Evolutionary conservation across 1,284 basidiomycete species (phyloP).

Genomic region (Pterula multifida): DNA sequence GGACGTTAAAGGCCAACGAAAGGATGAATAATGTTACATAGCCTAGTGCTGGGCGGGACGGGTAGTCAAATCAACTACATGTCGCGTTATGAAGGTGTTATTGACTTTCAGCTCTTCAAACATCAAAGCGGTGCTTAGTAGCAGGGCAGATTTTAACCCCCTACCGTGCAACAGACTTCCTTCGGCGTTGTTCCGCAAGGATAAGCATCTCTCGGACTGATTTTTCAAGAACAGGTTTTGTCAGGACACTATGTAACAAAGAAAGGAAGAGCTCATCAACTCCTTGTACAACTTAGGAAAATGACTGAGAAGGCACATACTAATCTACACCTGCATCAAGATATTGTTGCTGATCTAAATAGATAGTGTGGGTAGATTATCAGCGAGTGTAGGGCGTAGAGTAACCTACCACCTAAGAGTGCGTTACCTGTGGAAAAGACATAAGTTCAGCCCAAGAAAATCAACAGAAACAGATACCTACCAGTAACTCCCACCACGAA

Average conservation of each 20-base stretch:
- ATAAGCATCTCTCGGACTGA: conserved; percentile 27
- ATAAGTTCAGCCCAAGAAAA: neutral
- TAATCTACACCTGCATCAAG: conserved; percentile 50
- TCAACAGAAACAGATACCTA: neutral
- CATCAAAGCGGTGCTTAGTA: too few relatives aligned
- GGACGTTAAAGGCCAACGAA: too few relatives aligned
- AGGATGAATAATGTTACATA: too few relatives aligned
- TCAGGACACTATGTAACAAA: conserved; percentile 26
- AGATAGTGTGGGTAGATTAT: conserved; percentile 5
- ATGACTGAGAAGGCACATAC: conserved; percentile 20
- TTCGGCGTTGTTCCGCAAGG: conserved; percentile 23
- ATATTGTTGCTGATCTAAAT: conserved; percentile 31
- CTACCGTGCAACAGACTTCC: too few relatives aligned
- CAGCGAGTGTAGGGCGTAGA: neutral
- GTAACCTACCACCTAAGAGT: conserved; percentile 43
- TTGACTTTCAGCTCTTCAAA: too few relatives aligned
- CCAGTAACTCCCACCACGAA: conserved; percentile 52
- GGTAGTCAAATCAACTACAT: too few relatives aligned
- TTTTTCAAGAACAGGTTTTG: conserved; percentile 37
- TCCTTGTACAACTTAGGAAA: too few relatives aligned
- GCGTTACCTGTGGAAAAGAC: conserved; percentile 36
- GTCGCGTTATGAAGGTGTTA: too few relatives aligned
- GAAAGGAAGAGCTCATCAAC: too few relatives aligned
- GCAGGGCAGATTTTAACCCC: too few relatives aligned
- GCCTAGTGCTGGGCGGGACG: too few relatives aligned